Percentiles rank a stretch among this genome's conserved stretches.
These are phyloP conservation scores for Malus sylvestris DNA, from an alignment of 306 rosid genomes.

Conservation along the genomic window DNA sequence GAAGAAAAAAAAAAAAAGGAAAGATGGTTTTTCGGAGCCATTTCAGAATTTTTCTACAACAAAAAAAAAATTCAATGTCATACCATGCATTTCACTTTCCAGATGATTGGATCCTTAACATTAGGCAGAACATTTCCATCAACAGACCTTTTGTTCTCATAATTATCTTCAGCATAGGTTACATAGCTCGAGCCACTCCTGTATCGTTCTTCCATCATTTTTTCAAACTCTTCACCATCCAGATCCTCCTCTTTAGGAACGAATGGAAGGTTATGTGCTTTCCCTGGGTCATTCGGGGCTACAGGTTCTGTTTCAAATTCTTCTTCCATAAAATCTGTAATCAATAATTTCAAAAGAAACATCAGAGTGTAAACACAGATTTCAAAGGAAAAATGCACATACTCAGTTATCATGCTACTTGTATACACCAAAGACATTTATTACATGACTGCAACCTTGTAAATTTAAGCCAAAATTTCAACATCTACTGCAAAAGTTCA, in stretches of 20 bases:
- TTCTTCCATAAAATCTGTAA: constrained; percentile 51
- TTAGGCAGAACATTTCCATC: constrained; percentile 30
- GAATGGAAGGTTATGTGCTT: constrained; percentile 33
- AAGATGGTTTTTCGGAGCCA: background rate
- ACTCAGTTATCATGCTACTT: background rate
- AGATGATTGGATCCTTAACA: constrained; percentile 45
- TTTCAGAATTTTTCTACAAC: background rate
- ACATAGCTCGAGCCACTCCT: constrained; percentile 28
- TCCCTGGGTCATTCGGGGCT: constrained; percentile 30
- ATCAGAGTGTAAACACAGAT: background rate
- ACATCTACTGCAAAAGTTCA: background rate
- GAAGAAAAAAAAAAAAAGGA: background rate
- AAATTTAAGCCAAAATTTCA: background rate
- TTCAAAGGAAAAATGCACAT: background rate
- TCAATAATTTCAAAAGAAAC: background rate
- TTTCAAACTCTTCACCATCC: constrained; percentile 75
- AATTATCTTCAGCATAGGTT: constrained; percentile 49
- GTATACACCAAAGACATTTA: background rate
- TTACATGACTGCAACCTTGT: background rate
- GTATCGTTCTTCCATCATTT: constrained; percentile 65
- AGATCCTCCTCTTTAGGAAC: constrained; percentile 76
- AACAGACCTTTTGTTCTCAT: constrained; percentile 48
- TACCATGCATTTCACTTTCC: constrained; percentile 98
- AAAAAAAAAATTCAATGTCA: constrained; percentile 1
- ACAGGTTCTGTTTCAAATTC: constrained; percentile 31